A percentile compares a stretch with the other conserved stretches of the same genome.
Conservation (phyloP, 2,329 filamentous ascomycete genomes). For the Pseudocercospora macadamiae region DNA sequence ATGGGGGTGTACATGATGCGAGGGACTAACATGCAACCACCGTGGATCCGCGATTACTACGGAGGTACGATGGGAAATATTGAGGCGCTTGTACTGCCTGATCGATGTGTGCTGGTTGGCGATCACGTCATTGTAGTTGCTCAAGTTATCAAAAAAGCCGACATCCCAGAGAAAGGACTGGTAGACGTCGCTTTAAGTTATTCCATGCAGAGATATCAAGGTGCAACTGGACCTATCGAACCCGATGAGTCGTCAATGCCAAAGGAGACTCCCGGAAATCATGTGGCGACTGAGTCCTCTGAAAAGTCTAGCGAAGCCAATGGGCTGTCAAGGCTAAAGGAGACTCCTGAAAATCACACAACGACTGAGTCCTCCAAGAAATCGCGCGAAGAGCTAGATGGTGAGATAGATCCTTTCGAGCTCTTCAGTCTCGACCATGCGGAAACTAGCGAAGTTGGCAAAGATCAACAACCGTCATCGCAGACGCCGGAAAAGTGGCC, state of each 20-base stretch:
- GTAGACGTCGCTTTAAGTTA: slow-evolving; percentile 7
- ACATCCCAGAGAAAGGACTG: not conserved
- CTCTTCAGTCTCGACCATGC: no score
- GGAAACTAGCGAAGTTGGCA: no score
- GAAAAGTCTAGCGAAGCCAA: not conserved
- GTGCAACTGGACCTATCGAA: not conserved
- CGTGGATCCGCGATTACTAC: not conserved
- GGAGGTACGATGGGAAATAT: slow-evolving; percentile 36
- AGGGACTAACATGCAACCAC: not conserved
- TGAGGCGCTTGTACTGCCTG: slow-evolving; percentile 40
- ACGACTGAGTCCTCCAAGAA: no score
- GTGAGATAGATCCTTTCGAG: slow-evolving; percentile 3
- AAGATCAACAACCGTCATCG: not conserved
- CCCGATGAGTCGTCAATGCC: not conserved
- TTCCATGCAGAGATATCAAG: slow-evolving; percentile 10
- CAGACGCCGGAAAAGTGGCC: not conserved
- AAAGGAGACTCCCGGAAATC: not conserved
- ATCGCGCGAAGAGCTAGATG: not conserved
- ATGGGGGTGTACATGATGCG: not conserved
- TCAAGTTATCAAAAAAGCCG: slow-evolving; percentile 33
- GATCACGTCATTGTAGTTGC: slow-evolving; percentile 55
- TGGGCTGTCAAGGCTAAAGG: no score
- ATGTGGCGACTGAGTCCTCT: not conserved
- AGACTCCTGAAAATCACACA: no score
- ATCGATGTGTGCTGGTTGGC: slow-evolving; percentile 44